Percentiles rank a stretch among this genome's conserved stretches.
Conservation (phyloP, 2,329 filamentous ascomycete species). For the Cercospora berteroae region DNA sequence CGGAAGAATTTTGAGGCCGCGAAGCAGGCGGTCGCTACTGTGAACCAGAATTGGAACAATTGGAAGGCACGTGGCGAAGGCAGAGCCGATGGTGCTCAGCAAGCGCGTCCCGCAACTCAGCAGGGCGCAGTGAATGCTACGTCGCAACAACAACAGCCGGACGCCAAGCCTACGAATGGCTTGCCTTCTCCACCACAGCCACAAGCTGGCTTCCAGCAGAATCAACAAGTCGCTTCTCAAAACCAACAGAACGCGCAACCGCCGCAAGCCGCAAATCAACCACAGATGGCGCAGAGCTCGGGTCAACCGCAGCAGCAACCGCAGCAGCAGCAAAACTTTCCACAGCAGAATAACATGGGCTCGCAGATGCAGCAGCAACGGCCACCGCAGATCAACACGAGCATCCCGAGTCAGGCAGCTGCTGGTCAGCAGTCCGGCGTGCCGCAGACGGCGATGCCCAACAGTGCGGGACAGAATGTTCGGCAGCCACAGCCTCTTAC, state of each 20-base stretch:
- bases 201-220: constrained; percentile 24
- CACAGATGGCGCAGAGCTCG: constrained; percentile 37
- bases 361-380: constrained; percentile 28
- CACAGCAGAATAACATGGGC: constrained; percentile 30
- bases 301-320: constrained; percentile 23
- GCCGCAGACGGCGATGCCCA: constrained; percentile 23
- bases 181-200: constrained; percentile 22
- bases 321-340: constrained; percentile 32
- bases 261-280: constrained; percentile 31
- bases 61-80: constrained; percentile 23
- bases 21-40: constrained; percentile 18
- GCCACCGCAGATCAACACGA: constrained; percentile 16
- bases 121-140: constrained; percentile 25
- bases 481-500: constrained; percentile 39
- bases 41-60: constrained; percentile 18
- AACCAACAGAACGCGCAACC: constrained; percentile 26
- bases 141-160: constrained; percentile 23
- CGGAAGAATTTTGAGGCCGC: constrained; percentile 17
- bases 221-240: constrained; percentile 14
- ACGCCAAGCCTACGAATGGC: constrained; percentile 19
- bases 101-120: constrained; percentile 24
- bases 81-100: constrained; percentile 20
- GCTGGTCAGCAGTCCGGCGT: constrained; percentile 23
- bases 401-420: constrained; percentile 25
- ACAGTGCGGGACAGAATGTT: constrained; percentile 23